These are phyloP conservation scores for Dendrostoma leiphaemia DNA, from an alignment of 2,329 filamentous ascomycete genomes.

Conservation along the genomic window DNA sequence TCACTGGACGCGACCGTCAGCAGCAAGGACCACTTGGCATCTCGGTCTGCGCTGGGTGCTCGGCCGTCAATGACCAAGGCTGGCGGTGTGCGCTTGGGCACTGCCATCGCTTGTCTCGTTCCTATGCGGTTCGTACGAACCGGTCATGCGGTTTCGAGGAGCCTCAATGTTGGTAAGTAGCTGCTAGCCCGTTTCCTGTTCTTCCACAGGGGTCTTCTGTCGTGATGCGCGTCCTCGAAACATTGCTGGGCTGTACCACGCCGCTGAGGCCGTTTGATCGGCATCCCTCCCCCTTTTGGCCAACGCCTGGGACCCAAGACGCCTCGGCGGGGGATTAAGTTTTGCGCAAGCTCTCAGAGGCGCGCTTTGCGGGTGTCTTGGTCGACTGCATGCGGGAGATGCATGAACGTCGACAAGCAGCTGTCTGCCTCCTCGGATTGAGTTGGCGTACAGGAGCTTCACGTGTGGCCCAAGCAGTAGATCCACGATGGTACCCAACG, in stretches of 20 bases:
- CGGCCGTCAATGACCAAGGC: neutral
- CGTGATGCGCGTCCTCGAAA: slow-evolving; percentile 2
- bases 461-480: neutral
- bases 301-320: neutral
- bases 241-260: slow-evolving; percentile 4
- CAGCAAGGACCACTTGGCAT: no score
- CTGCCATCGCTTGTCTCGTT: slow-evolving; percentile 1
- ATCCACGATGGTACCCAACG: neutral
- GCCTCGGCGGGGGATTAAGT: neutral
- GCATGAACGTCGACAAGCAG: no score
- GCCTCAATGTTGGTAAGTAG: neutral
- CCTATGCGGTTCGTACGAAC: neutral
- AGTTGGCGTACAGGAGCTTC: neutral
- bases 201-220: slow-evolving; percentile 1
- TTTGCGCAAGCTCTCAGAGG: neutral
- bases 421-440: no score
- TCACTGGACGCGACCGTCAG: no score
- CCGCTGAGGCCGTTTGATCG: slow-evolving; percentile 13
- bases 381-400: neutral
- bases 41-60: neutral
- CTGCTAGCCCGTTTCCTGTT: neutral
- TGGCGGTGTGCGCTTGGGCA: slow-evolving; percentile 15
- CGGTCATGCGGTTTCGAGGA: slow-evolving; percentile 7
- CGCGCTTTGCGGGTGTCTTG: neutral
- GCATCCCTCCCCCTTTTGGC: neutral